Percentiles rank a stretch among this genome's conserved stretches.
Conservation (phyloP, 805 yeast genomes). For the Schwanniomyces polymorphus region DNA sequence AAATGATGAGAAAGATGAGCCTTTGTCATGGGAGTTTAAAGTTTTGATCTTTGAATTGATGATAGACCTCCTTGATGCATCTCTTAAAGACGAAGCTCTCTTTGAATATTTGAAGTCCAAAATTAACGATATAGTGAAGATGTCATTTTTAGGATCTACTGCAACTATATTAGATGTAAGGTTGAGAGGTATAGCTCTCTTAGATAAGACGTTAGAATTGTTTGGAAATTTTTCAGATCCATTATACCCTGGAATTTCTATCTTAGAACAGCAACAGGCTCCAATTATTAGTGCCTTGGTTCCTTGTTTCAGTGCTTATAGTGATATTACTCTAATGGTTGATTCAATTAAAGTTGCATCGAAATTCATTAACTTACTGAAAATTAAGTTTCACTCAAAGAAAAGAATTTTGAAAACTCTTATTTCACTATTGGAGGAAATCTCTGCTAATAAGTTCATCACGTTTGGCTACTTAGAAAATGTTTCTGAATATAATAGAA, state of each 20-base stretch:
- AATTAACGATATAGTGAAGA: slow-evolving; percentile 66
- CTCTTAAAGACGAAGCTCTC: slow-evolving; percentile 38
- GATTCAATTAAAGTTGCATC: slow-evolving; percentile 79
- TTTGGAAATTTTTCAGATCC: slow-evolving; percentile 70
- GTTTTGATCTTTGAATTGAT: slow-evolving; percentile 47
- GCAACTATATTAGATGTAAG: slow-evolving; percentile 63
- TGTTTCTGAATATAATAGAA: slow-evolving; percentile 45
- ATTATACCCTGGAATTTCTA: slow-evolving; percentile 64
- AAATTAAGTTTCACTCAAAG: slow-evolving; percentile 44
- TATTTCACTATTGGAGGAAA: slow-evolving; percentile 64
- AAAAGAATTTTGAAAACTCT: slow-evolving; percentile 61
- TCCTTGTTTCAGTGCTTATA: slow-evolving; percentile 77
- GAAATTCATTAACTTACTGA: slow-evolving; percentile 55
- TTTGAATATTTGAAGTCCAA: slow-evolving; percentile 41
- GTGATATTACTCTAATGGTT: slow-evolving; percentile 71
- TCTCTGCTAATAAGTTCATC: slow-evolving; percentile 40
- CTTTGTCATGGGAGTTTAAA: slow-evolving; percentile 59
- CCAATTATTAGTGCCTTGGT: slow-evolving; percentile 87
- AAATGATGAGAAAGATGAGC: slow-evolving; percentile 49
- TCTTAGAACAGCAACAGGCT: slow-evolving; percentile 91
- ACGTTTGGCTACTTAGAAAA: slow-evolving; percentile 57
- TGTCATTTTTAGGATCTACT: slow-evolving; percentile 81
- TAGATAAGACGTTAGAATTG: slow-evolving; percentile 60
- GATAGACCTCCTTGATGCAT: slow-evolving; percentile 40
- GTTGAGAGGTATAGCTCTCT: slow-evolving; percentile 61